phyloP scores from a whole-genome alignment of 2,329 filamentous ascomycete species.

The Balansia obtecta region DNA sequence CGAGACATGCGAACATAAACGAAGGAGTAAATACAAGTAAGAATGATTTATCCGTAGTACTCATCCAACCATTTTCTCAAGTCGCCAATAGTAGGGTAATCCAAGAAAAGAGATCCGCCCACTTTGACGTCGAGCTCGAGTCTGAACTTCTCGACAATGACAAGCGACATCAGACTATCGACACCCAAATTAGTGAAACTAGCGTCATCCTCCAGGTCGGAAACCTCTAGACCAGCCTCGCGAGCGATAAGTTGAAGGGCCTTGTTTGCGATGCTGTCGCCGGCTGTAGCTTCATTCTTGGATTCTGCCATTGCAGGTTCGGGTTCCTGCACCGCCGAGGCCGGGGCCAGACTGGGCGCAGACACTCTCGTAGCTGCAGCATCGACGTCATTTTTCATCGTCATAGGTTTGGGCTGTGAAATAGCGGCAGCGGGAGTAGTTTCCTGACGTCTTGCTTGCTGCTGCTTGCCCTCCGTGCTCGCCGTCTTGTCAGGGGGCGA shows the following conservation, averaged over 20 bases:
- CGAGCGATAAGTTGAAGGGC: constrained; percentile 42
- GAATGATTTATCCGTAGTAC: constrained; percentile 10
- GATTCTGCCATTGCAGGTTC: constrained; percentile 17
- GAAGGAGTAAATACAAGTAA: too few species aligned
- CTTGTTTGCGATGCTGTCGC: constrained; percentile 12
- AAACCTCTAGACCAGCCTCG: constrained; percentile 39
- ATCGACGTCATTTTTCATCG: too few species aligned
- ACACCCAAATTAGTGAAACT: constrained; percentile 44
- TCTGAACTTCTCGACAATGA: constrained; percentile 40
- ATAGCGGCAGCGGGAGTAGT: too few species aligned
- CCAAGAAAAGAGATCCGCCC: constrained; percentile 37
- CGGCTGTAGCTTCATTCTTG: constrained; percentile 7
- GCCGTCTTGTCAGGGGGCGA: constrained; percentile 25
- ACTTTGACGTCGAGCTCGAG: constrained; percentile 44
- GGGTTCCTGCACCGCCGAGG: not conserved
- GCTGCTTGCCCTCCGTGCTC: too few species aligned
- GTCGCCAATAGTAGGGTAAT: constrained; percentile 38
- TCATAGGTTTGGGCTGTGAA: too few species aligned
- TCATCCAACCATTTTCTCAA: constrained; percentile 34
- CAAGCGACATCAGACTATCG: constrained; percentile 47
- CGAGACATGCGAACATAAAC: too few species aligned
- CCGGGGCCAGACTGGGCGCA: too few species aligned
- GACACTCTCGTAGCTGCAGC: too few species aligned
- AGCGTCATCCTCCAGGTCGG: constrained; percentile 43
- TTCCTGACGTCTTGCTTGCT: too few species aligned